Evolutionary conservation across 768 basidiomycete species (phyloP).

Genomic region (Lentinus brumalis): DNA sequence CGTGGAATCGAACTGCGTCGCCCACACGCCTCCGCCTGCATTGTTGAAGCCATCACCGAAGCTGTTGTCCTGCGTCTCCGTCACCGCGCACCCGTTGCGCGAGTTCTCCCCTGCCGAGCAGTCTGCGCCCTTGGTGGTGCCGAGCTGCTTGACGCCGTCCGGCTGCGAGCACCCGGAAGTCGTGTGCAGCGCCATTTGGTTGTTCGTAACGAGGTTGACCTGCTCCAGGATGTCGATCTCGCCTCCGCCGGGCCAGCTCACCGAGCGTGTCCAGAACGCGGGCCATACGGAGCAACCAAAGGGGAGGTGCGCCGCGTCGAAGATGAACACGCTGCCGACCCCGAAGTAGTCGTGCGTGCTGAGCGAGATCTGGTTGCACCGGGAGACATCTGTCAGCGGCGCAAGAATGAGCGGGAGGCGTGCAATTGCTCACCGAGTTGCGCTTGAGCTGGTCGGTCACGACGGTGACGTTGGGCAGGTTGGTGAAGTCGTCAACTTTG

Average conservation of each 20-base stretch:
- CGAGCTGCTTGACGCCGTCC: slow-evolving; percentile 34
- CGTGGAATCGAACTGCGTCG: slow-evolving; percentile 62
- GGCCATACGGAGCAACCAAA: slow-evolving; percentile 56
- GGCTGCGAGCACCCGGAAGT: slow-evolving; percentile 36
- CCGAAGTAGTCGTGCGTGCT: slow-evolving; percentile 43
- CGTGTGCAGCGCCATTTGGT: slow-evolving; percentile 62
- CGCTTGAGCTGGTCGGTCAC: slow-evolving; percentile 56
- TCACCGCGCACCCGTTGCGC: slow-evolving; percentile 18
- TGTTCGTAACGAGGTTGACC: slow-evolving; percentile 50
- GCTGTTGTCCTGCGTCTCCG: slow-evolving; percentile 38
- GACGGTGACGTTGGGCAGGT: slow-evolving; percentile 48
- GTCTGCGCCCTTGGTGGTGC: slow-evolving; percentile 31
- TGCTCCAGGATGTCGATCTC: slow-evolving; percentile 47
- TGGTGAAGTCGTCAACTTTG: slow-evolving; percentile 53
- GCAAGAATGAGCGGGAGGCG: neutral
- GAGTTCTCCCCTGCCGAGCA: slow-evolving; percentile 31
- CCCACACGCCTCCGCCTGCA: slow-evolving; percentile 63
- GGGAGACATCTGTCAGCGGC: too few relatives aligned
- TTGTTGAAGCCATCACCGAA: slow-evolving; percentile 43
- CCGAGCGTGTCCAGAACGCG: slow-evolving; percentile 34
- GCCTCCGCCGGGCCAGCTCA: slow-evolving; percentile 41
- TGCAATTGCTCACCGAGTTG: slow-evolving; percentile 49
- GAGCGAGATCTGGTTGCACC: slow-evolving; percentile 15
- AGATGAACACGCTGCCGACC: slow-evolving; percentile 47
- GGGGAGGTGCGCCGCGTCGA: slow-evolving; percentile 50